A percentile compares a stretch with the other conserved stretches of the same genome.
Conservation (phyloP, 768 basidiomycete species). For the Lentinula edodes region DNA sequence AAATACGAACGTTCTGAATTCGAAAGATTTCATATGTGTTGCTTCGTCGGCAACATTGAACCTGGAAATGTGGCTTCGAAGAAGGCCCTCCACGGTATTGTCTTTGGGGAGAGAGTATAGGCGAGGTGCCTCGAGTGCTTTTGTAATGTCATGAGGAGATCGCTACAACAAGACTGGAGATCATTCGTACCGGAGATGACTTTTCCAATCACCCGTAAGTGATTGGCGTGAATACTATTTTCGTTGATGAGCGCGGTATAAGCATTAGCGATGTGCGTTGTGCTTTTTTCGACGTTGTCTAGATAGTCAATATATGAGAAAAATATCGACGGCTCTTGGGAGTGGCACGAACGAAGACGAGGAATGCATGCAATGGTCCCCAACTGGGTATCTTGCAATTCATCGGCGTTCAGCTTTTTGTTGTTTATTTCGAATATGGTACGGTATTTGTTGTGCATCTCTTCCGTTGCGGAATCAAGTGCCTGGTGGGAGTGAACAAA, state of each 20-base stretch:
- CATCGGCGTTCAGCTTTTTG: neutral
- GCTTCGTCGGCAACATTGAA: neutral
- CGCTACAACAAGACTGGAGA: neutral
- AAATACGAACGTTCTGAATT: neutral
- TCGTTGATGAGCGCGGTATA: neutral
- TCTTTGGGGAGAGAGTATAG: neutral
- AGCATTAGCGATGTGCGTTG: neutral
- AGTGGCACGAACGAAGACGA: neutral
- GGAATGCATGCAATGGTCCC: neutral
- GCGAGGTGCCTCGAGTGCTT: neutral
- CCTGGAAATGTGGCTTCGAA: neutral
- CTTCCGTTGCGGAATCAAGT: neutral
- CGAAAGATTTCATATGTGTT: neutral
- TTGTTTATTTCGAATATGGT: neutral
- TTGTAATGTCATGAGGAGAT: neutral
- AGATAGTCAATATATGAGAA: neutral
- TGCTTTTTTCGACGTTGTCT: neutral
- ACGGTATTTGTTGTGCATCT: neutral
- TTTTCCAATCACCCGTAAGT: neutral
- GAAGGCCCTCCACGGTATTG: neutral
- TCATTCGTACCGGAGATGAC: neutral
- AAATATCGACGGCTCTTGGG: neutral
- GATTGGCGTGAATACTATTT: neutral
- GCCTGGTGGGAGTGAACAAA: neutral
- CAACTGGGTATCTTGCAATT: neutral